These are phyloP conservation scores for Lathyrus oleraceus DNA, from an alignment of 306 rosid species.

Conservation along the genomic window DNA sequence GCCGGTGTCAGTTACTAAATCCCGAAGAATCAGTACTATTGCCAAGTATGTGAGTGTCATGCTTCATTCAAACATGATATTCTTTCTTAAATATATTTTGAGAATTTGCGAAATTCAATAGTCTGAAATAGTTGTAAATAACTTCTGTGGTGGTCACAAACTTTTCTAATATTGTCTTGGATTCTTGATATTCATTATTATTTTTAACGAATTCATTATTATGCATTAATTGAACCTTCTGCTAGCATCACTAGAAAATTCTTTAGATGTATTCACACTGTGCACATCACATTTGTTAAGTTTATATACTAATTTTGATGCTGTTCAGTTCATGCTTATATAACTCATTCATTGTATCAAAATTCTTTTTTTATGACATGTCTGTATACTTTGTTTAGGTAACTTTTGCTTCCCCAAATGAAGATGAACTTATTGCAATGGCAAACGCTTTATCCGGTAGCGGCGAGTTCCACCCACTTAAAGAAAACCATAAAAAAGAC, in stretches of 20 bases:
- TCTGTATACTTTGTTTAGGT: constrained; percentile 48
- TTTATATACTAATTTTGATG: not conserved
- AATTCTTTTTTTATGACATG: constrained; percentile 18
- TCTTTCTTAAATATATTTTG: constrained; percentile 9
- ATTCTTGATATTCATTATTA: constrained; percentile 20
- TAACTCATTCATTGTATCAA: constrained; percentile 5
- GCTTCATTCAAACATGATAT: constrained; percentile 25
- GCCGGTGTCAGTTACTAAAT: constrained; percentile 88
- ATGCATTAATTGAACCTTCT: not conserved
- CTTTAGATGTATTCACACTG: not conserved
- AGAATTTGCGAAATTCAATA: constrained; percentile 8
- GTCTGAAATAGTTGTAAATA: constrained; percentile 21
- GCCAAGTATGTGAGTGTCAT: constrained; percentile 73
- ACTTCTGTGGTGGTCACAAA: not conserved
- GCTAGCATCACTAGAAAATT: not conserved
- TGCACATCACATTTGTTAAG: constrained; percentile 19
- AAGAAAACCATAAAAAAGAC: constrained; percentile 40
- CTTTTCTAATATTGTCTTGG: not conserved
- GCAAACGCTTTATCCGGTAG: constrained; percentile 68
- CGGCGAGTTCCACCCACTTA: constrained; percentile 46
- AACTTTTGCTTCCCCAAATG: constrained; percentile 76
- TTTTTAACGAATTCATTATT: not conserved
- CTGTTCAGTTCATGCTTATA: not conserved
- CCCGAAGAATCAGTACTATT: constrained; percentile 71
- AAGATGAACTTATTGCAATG: constrained; percentile 85